phyloP scores from a whole-genome alignment of 2,329 filamentous ascomycete species.

The Pseudogymnoascus sp. region DNA sequence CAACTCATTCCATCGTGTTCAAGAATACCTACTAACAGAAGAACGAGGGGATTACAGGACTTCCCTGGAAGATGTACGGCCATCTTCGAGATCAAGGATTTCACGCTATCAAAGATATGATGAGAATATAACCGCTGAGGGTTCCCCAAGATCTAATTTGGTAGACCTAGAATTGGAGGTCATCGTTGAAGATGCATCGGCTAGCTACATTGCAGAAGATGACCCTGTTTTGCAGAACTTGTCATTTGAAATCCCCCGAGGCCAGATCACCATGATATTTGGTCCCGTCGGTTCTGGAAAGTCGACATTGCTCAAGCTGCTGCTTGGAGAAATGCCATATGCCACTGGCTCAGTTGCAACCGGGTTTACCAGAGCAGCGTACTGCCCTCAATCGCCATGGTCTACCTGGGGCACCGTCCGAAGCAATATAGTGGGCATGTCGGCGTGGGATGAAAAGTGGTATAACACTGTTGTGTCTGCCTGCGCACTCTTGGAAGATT shows the following conservation, averaged over 20 bases:
- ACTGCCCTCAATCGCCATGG: slow-evolving; percentile 24
- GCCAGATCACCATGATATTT: slow-evolving; percentile 15
- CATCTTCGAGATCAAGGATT: background rate
- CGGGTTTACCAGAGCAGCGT: slow-evolving; percentile 37
- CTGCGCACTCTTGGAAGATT: slow-evolving; percentile 20
- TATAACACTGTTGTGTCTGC: slow-evolving; percentile 19
- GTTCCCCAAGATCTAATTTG: background rate
- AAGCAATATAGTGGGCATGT: slow-evolving; percentile 16
- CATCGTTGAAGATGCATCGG: background rate
- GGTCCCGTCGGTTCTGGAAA: slow-evolving; percentile 48
- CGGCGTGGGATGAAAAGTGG: slow-evolving; percentile 15
- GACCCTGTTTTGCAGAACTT: background rate
- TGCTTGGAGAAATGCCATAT: slow-evolving; percentile 35
- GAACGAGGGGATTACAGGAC: background rate
- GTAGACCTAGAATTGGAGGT: background rate
- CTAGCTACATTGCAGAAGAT: background rate
- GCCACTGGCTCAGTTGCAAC: slow-evolving; percentile 22
- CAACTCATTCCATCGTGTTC: background rate
- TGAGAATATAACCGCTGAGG: background rate
- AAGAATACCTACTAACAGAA: background rate
- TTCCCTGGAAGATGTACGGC: background rate
- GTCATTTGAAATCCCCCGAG: slow-evolving; percentile 1
- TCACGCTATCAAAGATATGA: background rate
- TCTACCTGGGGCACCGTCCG: slow-evolving; percentile 16
- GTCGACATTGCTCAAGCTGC: slow-evolving; percentile 42